Base-by-base conservation (phyloP, 306 rosid species). In the Vigna unguiculata region DNA sequence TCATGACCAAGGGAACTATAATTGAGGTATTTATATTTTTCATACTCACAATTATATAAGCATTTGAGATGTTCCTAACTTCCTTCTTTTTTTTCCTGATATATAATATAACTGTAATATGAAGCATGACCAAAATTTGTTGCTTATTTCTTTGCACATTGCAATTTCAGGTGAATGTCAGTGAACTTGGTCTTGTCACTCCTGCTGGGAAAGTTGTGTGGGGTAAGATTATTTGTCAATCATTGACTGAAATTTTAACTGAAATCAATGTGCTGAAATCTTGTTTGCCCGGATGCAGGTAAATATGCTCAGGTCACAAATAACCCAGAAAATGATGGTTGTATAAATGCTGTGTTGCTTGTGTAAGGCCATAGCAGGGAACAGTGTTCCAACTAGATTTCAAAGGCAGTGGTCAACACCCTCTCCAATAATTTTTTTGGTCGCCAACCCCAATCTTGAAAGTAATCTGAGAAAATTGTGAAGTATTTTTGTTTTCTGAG, bases 151-250 rank as follows among this genome's bases (percentile, higher is more conserved):
- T 24, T 38, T 38, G 19, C 40, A 53, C 74, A 67, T 46, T 77
- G 21, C 73, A 45, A 74, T 72, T 67, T 84, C 84, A 93, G 97
- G 98, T 94, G 80, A 94, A 92, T 80, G 97, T 91, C 52, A 92
- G 97, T 54, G 97, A 94, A 82, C 89, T 94, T 41, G 98, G 98
- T 87, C 79, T 94, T 65, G 97, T 94, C 71, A 94, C 98, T 49
- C 97, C 98, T 1, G 93, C 93, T 0, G 98, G 98, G 61, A 94
- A 94, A 85, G 98, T 94, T 74, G 98, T 94, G 7, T 92, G 97
- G 98, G 98, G 98, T 90, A 84, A 86, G 89, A 76, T 64, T 47
- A 36, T 58, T 71, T 59, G 20, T 46, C 62, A 14, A 34, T 34
- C 7, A 34, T 0, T 34, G 9, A 34, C 40, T 6, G 40, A 34